Conservation (phyloP, 495 filamentous ascomycete genomes). For the Podospora pseudopauciseta region DNA sequence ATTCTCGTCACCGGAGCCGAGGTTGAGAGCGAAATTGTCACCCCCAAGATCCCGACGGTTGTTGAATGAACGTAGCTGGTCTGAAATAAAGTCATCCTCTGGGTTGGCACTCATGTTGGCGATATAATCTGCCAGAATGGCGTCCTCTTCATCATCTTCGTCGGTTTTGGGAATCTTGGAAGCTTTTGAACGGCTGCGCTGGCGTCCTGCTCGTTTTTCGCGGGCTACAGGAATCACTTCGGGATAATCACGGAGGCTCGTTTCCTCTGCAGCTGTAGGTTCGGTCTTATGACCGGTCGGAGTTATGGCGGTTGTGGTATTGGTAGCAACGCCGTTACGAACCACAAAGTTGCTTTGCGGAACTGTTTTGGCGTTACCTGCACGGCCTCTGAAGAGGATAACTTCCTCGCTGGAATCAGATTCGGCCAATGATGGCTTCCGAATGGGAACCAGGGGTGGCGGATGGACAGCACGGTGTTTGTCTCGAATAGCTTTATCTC, state of each 20-base stretch:
- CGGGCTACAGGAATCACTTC: neutral
- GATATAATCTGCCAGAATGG: slow-evolving; percentile 69
- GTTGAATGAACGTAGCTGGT: slow-evolving; percentile 27
- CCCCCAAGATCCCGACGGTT: slow-evolving; percentile 48
- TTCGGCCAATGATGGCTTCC: slow-evolving; percentile 34
- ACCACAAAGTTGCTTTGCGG: neutral
- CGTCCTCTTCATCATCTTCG: slow-evolving; percentile 46
- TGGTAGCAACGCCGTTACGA: neutral
- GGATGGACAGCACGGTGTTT: neutral
- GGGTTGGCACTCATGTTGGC: slow-evolving; percentile 58
- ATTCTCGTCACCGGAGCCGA: slow-evolving; percentile 18
- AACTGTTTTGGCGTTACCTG: slow-evolving; percentile 11
- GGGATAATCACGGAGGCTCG: neutral
- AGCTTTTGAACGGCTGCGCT: neutral
- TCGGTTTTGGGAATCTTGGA: slow-evolving; percentile 12
- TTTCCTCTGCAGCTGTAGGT: neutral
- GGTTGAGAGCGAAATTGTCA: slow-evolving; percentile 30
- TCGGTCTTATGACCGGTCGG: neutral
- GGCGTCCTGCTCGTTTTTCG: slow-evolving; percentile 1
- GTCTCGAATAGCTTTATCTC: slow-evolving; percentile 19
- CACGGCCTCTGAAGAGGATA: slow-evolving; percentile 61
- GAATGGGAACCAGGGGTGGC: slow-evolving; percentile 13
- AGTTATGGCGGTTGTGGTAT: neutral
- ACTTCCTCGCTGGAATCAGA: slow-evolving; percentile 63
- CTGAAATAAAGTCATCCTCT: slow-evolving; percentile 31